Evolutionary conservation across 805 yeast species (phyloP).

Genomic region (Saccharomycopsis schoenii): DNA sequence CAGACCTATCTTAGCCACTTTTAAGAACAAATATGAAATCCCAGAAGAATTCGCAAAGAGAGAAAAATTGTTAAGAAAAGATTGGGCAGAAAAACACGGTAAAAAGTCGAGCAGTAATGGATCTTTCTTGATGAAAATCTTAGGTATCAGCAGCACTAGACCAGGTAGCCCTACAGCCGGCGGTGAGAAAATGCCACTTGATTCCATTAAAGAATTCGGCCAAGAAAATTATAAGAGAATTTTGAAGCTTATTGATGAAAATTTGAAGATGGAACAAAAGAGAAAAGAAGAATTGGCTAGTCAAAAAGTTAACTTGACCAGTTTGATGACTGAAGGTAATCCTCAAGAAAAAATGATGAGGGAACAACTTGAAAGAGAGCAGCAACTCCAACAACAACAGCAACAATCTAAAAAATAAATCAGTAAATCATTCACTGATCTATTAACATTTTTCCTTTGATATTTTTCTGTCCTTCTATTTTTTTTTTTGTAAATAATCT

Average conservation of each 20-base stretch:
- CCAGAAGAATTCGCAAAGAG: slow-evolving; percentile 74
- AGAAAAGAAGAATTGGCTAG: slow-evolving; percentile 55
- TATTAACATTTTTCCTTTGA: too few relatives aligned
- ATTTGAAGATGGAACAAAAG: slow-evolving; percentile 38
- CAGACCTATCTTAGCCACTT: slow-evolving; percentile 75
- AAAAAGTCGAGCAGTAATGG: slow-evolving; percentile 35
- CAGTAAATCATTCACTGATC: neutral
- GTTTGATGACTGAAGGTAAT: slow-evolving; percentile 51
- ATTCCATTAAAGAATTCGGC: slow-evolving; percentile 63
- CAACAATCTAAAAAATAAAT: neutral
- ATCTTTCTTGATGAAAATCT: slow-evolving; percentile 42
- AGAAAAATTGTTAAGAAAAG: slow-evolving; percentile 63
- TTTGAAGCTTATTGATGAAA: slow-evolving; percentile 58
- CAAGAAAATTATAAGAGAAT: slow-evolving; percentile 62
- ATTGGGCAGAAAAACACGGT: slow-evolving; percentile 49
- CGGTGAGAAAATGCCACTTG: slow-evolving; percentile 64
- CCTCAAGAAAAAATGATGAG: slow-evolving; percentile 7
- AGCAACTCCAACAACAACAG: neutral
- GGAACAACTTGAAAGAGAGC: slow-evolving; percentile 1
- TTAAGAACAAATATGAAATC: slow-evolving; percentile 52
- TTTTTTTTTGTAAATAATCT: neutral
- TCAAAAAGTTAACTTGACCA: slow-evolving; percentile 58
- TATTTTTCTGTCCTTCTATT: neutral
- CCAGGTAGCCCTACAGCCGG: slow-evolving; percentile 31
- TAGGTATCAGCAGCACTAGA: slow-evolving; percentile 49